Percentiles rank a stretch among this genome's conserved stretches.
These are phyloP conservation scores for Diphasiastrum complanatum DNA, from an alignment of 83 land plant species.

Conservation along the genomic window DNA sequence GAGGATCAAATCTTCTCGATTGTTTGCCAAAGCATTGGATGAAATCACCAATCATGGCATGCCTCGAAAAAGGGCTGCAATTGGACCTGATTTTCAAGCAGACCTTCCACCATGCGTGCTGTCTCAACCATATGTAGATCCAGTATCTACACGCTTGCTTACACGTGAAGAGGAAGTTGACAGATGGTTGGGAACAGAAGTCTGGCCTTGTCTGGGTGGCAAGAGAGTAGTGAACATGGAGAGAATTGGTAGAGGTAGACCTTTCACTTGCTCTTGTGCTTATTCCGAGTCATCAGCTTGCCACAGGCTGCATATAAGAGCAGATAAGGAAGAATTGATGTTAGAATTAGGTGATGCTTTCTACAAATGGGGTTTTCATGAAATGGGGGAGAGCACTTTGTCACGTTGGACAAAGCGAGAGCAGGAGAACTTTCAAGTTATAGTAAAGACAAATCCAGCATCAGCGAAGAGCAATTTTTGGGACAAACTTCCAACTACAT, in stretches of 20 bases:
- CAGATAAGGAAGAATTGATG: constrained; percentile 37
- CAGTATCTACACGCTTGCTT: neutral
- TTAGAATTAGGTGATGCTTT: constrained; percentile 55
- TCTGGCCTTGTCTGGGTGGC: constrained; percentile 45
- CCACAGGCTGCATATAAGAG: constrained; percentile 52
- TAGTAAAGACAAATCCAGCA: constrained; percentile 36
- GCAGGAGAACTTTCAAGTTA: constrained; percentile 39
- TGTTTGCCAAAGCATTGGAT: too few relatives aligned
- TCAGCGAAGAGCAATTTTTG: constrained; percentile 57
- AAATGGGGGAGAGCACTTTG: constrained; percentile 75
- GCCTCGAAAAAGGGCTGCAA: constrained; percentile 33
- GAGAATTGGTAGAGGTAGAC: constrained; percentile 49
- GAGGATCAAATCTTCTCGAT: too few relatives aligned
- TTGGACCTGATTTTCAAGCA: constrained; percentile 60
- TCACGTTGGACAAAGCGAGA: constrained; percentile 54
- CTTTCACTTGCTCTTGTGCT: constrained; percentile 41
- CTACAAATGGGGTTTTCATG: constrained; percentile 46
- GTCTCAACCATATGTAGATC: constrained; percentile 30
- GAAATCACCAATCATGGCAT: too few relatives aligned
- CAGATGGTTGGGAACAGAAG: constrained; percentile 26
- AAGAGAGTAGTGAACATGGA: constrained; percentile 7
- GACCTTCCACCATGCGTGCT: constrained; percentile 39
- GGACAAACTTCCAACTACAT: constrained; percentile 32
- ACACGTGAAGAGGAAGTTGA: constrained; percentile 24
- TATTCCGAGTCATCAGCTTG: constrained; percentile 57